Percentiles rank a stretch among this genome's conserved stretches.
Conservation (phyloP, 257 asterid species). For the Nicotiana tomentosiformis region DNA sequence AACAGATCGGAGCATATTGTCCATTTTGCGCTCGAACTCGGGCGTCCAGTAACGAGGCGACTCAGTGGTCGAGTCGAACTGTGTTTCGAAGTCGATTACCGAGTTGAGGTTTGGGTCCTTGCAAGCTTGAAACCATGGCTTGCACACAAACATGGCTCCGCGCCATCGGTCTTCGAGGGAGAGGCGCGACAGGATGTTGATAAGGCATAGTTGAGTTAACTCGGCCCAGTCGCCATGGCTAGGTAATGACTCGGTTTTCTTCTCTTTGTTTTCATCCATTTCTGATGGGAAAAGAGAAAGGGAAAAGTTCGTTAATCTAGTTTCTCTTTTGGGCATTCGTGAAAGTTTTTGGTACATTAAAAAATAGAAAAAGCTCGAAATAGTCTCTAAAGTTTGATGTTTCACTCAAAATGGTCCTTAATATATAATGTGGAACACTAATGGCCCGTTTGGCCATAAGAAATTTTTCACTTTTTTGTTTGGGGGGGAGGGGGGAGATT, state of each 20-base stretch:
- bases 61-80: constrained; percentile 45
- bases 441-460: too few species aligned
- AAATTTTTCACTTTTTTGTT: too few species aligned
- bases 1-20: constrained; percentile 63
- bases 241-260: neutral
- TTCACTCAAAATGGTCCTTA: too few species aligned
- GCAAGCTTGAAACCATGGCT: constrained; percentile 65
- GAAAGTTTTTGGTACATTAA: too few species aligned
- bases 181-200: constrained; percentile 65
- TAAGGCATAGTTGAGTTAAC: constrained; percentile 67
- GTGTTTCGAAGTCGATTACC: constrained; percentile 46
- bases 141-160: constrained; percentile 59
- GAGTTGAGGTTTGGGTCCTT: constrained; percentile 67
- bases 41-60: constrained; percentile 59
- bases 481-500: too few species aligned
- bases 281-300: neutral
- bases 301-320: too few species aligned
- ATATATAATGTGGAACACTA: too few species aligned
- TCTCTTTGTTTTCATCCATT: constrained; percentile 25
- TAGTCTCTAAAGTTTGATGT: too few species aligned
- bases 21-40: constrained; percentile 61
- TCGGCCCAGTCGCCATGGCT: constrained; percentile 54
- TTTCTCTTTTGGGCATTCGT: too few species aligned
- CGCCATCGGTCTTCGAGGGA: constrained; percentile 66
- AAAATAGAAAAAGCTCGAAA: too few species aligned